These are phyloP conservation scores for Pontederia paniculata DNA, from an alignment of 176 grass and related monocot species.

Conservation along the genomic window DNA sequence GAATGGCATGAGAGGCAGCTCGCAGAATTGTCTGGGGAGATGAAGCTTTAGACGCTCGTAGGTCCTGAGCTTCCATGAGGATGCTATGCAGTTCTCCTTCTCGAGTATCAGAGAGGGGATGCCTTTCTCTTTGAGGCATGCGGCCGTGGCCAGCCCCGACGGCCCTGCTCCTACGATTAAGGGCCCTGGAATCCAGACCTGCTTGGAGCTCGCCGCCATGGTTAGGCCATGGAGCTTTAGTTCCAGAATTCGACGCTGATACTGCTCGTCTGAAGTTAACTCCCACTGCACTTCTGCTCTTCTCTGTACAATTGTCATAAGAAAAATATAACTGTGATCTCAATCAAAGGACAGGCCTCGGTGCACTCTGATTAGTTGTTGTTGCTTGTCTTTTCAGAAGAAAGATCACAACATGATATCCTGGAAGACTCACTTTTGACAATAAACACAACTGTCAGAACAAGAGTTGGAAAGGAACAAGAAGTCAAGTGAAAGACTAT, in stretches of 20 bases:
- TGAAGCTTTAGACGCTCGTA: slow-evolving; percentile 81
- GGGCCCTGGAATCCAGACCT: slow-evolving; percentile 75
- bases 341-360: too few relatives aligned
- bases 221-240: slow-evolving; percentile 19
- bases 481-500: too few relatives aligned
- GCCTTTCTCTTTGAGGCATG: slow-evolving; percentile 53
- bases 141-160: slow-evolving; percentile 61
- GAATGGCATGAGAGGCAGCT: slow-evolving; percentile 59
- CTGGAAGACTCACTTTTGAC: too few relatives aligned
- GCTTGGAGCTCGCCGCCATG: slow-evolving; percentile 24
- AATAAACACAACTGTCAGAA: too few relatives aligned
- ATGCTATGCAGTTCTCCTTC: slow-evolving; percentile 55
- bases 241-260: slow-evolving; percentile 6
- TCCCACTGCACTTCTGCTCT: not conserved
- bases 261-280: slow-evolving; percentile 5
- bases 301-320: too few relatives aligned
- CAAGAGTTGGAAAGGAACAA: too few relatives aligned
- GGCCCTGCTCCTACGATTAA: slow-evolving; percentile 77
- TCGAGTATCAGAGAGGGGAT: slow-evolving; percentile 70
- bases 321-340: too few relatives aligned
- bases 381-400: too few relatives aligned
- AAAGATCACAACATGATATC: too few relatives aligned
- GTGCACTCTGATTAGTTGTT: too few relatives aligned
- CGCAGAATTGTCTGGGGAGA: slow-evolving; percentile 54
- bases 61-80: slow-evolving; percentile 61